Base-by-base conservation (phyloP, 306 rosid genomes). In the Aeschynomene evenia region DNA sequence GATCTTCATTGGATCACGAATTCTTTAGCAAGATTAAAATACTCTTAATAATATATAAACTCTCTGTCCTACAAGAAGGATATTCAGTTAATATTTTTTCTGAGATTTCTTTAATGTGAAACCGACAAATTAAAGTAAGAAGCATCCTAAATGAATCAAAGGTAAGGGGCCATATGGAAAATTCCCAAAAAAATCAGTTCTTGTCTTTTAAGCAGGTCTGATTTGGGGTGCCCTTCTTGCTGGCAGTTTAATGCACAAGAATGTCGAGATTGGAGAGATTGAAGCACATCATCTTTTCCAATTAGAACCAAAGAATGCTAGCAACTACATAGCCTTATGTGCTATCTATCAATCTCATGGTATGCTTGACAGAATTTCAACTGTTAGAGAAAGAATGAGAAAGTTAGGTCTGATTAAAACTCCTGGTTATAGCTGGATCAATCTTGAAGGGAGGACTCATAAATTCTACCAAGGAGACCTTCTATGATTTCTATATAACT, bases 201-300 rank as follows among this genome's bases (percentile, higher is more conserved):
- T n/a, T n/a, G n/a, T n/a, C n/a, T n/a, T n/a, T n/a, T n/a, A n/a
- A n/a, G n/a, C n/a, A n/a, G n/a, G n/a, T n/a, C n/a, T n/a, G n/a
- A 74, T 85, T 71, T 90, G 96, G 95, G 96, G 95, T 19, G 91
- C 96, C 43, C 77, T 90, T 70, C 95, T 90, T 21, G 85, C 87
- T 45, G 91, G 90, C 31, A 87, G 89, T 71, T 29, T 82, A 42
- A 72, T 80, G 89, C 88, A 90, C 72, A 79, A 64, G 52, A 87
- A 87, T 81, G 86, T 80, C 43, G 84, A 82, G 67, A 75, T 90
- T 63, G 96, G 95, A 84, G 89, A 87, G 70, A 72, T 84, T 63
- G 89, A 89, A 33, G 95, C 96, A 18, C 31, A 39, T 49, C 80
- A 11, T 48, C 91, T 90, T 23, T 84, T 85, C 64, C 65, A 68